Conservation (phyloP, 2,329 filamentous ascomycete genomes). For the Podosphaera aphanis region DNA sequence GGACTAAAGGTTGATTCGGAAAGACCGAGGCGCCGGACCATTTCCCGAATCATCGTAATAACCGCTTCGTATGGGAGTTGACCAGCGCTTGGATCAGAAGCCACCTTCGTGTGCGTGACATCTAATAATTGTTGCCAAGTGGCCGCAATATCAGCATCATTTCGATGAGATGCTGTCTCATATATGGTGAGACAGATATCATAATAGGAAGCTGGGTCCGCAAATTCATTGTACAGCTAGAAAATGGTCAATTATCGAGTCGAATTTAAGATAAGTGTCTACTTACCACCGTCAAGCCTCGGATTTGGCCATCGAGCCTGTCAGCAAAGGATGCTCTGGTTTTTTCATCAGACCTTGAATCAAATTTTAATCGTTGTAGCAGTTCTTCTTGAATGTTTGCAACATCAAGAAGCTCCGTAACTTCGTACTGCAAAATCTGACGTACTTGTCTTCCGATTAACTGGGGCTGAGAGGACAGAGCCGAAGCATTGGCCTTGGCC, state of each 20-base stretch:
- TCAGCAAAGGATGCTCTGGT: slow-evolving; percentile 35
- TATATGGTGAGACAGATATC: slow-evolving; percentile 86
- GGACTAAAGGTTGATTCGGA: slow-evolving; percentile 46
- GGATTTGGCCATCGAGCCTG: slow-evolving; percentile 55
- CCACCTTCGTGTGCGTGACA: slow-evolving; percentile 32
- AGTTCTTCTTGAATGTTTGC: slow-evolving; percentile 90
- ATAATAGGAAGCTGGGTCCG: slow-evolving; percentile 77
- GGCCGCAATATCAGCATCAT: slow-evolving; percentile 55
- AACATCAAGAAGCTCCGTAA: slow-evolving; percentile 70
- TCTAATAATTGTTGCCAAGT: slow-evolving; percentile 72
- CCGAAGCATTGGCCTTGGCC: slow-evolving; percentile 80
- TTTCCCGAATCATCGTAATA: slow-evolving; percentile 36
- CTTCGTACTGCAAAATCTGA: slow-evolving; percentile 64
- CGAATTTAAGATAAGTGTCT: background rate
- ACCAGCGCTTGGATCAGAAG: slow-evolving; percentile 19
- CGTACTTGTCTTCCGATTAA: slow-evolving; percentile 59
- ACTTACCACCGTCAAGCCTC: slow-evolving; percentile 52
- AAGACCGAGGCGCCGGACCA: slow-evolving; percentile 39
- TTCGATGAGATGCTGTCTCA: slow-evolving; percentile 75
- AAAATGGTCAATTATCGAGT: slow-evolving; percentile 2
- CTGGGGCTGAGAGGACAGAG: slow-evolving; percentile 27
- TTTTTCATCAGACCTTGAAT: background rate
- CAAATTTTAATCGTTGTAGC: slow-evolving; percentile 37
- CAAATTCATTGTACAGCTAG: slow-evolving; percentile 79
- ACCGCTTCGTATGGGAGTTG: slow-evolving; percentile 46